Evolutionary conservation across 345 rosid genomes (phyloP).

Genomic region (Streptanthus diversifolius): DNA sequence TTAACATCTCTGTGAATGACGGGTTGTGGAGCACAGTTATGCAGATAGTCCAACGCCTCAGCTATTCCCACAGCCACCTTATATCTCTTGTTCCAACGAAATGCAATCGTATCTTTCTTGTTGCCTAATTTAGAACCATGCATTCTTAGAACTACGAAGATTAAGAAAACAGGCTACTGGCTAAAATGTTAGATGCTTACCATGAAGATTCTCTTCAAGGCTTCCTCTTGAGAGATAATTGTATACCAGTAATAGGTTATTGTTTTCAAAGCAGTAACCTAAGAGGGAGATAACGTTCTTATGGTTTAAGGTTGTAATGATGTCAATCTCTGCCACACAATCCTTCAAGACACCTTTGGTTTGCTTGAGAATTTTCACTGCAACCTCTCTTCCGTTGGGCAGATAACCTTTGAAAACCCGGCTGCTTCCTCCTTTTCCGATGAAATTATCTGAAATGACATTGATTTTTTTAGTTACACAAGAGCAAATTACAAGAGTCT

Average conservation of each 20-base stretch:
- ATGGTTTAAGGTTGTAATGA: constrained; percentile 68
- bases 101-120: constrained; percentile 46
- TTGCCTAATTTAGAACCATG: constrained; percentile 43
- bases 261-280: constrained; percentile 77
- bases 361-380: constrained; percentile 83
- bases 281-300: constrained; percentile 73
- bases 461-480: background rate
- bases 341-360: constrained; percentile 60
- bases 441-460: constrained; percentile 56
- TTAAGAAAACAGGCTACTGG: background rate
- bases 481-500: constrained; percentile 1
- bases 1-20: constrained; percentile 95
- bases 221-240: constrained; percentile 88
- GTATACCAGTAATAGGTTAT: constrained; percentile 64
- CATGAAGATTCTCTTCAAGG: constrained; percentile 92
- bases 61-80: constrained; percentile 88
- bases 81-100: constrained; percentile 79
- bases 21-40: constrained; percentile 47
- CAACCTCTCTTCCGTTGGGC: constrained; percentile 81
- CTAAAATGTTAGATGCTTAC: constrained; percentile 37
- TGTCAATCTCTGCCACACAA: constrained; percentile 74
- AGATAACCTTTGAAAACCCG: constrained; percentile 73
- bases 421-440: constrained; percentile 94
- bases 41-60: constrained; percentile 82
- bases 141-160: constrained; percentile 4